Conservation (phyloP, 2,329 filamentous ascomycete species). For the Didymella pinodella region DNA sequence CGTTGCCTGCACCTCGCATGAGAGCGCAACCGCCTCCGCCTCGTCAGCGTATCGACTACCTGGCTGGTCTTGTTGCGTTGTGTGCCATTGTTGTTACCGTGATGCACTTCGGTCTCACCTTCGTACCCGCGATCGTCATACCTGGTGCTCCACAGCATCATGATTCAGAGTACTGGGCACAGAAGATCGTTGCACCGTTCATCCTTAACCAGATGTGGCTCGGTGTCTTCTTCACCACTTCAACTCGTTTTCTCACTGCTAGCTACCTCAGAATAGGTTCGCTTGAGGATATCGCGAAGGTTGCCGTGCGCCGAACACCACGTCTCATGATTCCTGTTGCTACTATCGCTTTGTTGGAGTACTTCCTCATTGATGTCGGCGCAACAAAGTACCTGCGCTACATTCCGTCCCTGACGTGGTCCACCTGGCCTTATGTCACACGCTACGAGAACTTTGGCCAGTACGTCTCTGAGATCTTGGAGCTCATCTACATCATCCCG, state of each 20-base stretch:
- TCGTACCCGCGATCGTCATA: constrained; percentile 52
- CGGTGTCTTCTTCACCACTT: constrained; percentile 59
- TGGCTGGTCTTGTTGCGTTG: constrained; percentile 57
- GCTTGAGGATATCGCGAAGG: constrained; percentile 55
- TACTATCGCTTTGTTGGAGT: constrained; percentile 55
- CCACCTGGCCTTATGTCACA: constrained; percentile 57
- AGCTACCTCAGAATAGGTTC: constrained; percentile 56
- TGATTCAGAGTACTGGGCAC: constrained; percentile 52
- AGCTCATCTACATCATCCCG: constrained; percentile 58
- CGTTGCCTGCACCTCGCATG: constrained; percentile 43
- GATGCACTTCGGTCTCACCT: constrained; percentile 56
- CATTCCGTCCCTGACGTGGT: constrained; percentile 58
- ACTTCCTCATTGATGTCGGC: constrained; percentile 57
- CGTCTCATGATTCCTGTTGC: constrained; percentile 58
- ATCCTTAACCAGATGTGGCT: constrained; percentile 59
- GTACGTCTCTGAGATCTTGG: constrained; percentile 56
- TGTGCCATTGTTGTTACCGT: constrained; percentile 56
- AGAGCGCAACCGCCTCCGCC: constrained; percentile 34
- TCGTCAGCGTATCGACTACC: constrained; percentile 54
- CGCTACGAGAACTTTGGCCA: constrained; percentile 53
- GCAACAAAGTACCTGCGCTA: constrained; percentile 55
- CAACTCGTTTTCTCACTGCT: constrained; percentile 56
- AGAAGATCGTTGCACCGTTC: constrained; percentile 54
- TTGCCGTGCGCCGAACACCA: constrained; percentile 54
- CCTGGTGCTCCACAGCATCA: constrained; percentile 50